Evolutionary conservation across 441 rosid species (phyloP).

Genomic region (Brassica hybrid): DNA sequence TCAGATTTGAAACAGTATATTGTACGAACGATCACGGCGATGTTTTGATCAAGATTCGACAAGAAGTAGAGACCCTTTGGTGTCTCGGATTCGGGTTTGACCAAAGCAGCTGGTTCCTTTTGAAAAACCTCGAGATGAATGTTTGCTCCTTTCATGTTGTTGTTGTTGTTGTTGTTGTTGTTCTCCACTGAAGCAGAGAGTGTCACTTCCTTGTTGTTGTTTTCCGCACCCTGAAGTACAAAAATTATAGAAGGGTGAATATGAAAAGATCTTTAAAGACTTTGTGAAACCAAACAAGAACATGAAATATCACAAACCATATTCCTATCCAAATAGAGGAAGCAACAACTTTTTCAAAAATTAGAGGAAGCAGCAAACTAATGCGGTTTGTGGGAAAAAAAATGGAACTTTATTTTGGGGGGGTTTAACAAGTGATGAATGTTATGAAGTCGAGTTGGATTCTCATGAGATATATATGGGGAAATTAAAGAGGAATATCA

Average conservation of each 20-base stretch:
- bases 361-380: background rate
- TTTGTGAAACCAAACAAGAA: conserved; percentile 11
- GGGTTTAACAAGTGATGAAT: conserved; percentile 20
- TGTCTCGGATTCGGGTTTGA: conserved; percentile 74
- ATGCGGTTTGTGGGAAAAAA: background rate
- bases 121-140: conserved; percentile 61
- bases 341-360: background rate
- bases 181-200: conserved; percentile 42
- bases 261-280: background rate
- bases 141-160: conserved; percentile 39
- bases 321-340: conserved; percentile 5
- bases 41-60: conserved; percentile 87
- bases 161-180: conserved; percentile 37
- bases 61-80: conserved; percentile 74
- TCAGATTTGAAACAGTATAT: conserved; percentile 81
- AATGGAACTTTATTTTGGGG: background rate
- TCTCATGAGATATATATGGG: conserved; percentile 43
- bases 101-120: conserved; percentile 56
- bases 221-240: conserved; percentile 52
- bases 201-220: conserved; percentile 43
- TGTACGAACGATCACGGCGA: conserved; percentile 73
- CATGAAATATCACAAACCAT: conserved; percentile 36
- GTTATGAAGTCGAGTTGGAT: conserved; percentile 41
- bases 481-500: conserved; percentile 16
- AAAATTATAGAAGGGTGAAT: conserved; percentile 4